Base-by-base conservation (phyloP, 2,329 filamentous ascomycete species). In the Pezicula carpinea region DNA sequence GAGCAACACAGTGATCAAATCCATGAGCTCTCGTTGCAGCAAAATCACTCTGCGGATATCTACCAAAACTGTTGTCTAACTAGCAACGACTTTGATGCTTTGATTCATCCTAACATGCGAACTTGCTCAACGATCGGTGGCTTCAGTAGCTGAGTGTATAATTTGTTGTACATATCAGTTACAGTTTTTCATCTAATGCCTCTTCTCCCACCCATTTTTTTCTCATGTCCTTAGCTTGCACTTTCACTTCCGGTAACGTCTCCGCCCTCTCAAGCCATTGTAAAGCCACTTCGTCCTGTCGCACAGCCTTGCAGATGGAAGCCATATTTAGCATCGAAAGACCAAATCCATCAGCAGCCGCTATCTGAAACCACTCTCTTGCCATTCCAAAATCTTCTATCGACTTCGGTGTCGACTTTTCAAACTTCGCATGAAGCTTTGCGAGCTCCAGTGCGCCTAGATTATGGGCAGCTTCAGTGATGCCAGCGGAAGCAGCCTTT, bases 401-500 rank as follows among this genome's bases (percentile, higher is more conserved):
- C 3, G 47, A 42, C 8, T 31, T 53, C 6, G 41, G 39, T 19
- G 43, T 46, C 7, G 41, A 42, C 8, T 39, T 34, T 15, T 36
- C 32, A 8, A 36, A 18, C 5, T 35, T 36, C 11, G 49, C 39
- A 8, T 44, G 34, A 6, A 55, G 41, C 22, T 56, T 56, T 4
- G 46, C 34, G 8, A 62, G 35, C 36, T 62, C 57, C 4, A 61
- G 26, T 10, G 41, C 48, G n/a, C 60, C 61, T 15, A 64, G 53
- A 42, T 59, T 57, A 15, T 60, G 55, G n/a, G 43, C 55, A n/a
- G 63, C 63, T 31, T 61, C 60, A 2, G 46, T 10, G 17, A 64
- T 51, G 2, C 63, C 61, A 0, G 59, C 56, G 1, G 51, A 49
- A 8, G 63, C 61, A 17, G 63, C 62, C 50, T 63, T 62, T 2